These are phyloP conservation scores for Leishmania gerbilli DNA, from an alignment of 208 protist species.

Conservation along the genomic window DNA sequence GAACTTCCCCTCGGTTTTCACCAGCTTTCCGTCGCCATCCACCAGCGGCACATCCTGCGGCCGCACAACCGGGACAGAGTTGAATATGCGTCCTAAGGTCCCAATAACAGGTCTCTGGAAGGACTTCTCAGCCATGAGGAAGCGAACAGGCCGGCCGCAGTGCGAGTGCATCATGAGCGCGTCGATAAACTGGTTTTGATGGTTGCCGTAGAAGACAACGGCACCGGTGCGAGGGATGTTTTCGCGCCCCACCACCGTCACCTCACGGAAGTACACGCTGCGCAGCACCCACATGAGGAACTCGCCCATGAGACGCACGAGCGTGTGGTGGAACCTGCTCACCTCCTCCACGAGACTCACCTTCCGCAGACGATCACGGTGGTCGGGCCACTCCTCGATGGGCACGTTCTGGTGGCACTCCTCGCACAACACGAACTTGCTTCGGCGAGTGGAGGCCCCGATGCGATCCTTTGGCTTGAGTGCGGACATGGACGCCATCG, in stretches of 20 bases:
- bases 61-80: conserved; percentile 92
- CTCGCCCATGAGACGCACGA: conserved; percentile 66
- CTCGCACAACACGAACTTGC: conserved; percentile 54
- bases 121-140: conserved; percentile 94
- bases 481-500: conserved; percentile 17
- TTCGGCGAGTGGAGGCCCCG: conserved; percentile 22
- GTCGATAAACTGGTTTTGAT: conserved; percentile 94
- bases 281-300: conserved; percentile 88
- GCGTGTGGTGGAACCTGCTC: conserved; percentile 46
- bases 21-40: conserved; percentile 55
- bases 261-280: conserved; percentile 93
- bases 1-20: conserved; percentile 41
- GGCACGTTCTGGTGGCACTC: conserved; percentile 70
- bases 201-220: conserved; percentile 94
- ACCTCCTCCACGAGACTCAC: conserved; percentile 59
- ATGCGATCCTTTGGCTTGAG: conserved; percentile 57
- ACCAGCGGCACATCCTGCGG: conserved; percentile 88
- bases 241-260: conserved; percentile 86
- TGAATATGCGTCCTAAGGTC: conserved; percentile 78
- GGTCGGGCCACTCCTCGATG: conserved; percentile 72
- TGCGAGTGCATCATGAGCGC: conserved; percentile 90
- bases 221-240: conserved; percentile 90
- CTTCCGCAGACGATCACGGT: conserved; percentile 70
- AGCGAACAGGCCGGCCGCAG: conserved; percentile 77
- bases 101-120: conserved; percentile 85